phyloP scores from a whole-genome alignment of 2,329 filamentous ascomycete species.

The Claviceps capensis region DNA sequence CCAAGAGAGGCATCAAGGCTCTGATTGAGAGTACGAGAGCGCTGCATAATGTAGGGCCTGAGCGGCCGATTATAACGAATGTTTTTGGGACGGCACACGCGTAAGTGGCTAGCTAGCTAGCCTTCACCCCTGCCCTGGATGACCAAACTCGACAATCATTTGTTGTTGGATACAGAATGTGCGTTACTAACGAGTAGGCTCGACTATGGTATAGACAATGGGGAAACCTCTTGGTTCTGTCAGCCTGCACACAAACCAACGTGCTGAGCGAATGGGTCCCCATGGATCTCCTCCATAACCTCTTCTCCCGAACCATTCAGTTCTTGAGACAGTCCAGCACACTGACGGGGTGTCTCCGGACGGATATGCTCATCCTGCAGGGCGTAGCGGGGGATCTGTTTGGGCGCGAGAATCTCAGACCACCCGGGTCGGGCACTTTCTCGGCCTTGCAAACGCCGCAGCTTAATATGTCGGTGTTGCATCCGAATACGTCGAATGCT shows the following conservation, averaged over 20 bases:
- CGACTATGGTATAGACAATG: conserved; percentile 58
- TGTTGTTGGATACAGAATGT: not conserved
- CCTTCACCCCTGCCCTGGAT: no score
- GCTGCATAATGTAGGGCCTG: conserved; percentile 51
- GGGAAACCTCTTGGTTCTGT: conserved; percentile 84
- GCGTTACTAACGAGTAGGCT: not conserved
- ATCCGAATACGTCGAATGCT: conserved; percentile 1
- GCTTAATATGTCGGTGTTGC: conserved; percentile 9
- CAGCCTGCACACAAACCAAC: conserved; percentile 61
- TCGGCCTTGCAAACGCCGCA: conserved; percentile 19
- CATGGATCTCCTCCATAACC: conserved; percentile 35
- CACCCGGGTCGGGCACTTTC: conserved; percentile 27
- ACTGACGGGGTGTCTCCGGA: conserved; percentile 59
- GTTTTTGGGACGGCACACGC: conserved; percentile 91
- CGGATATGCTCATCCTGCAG: conserved; percentile 62
- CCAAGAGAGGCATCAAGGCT: conserved; percentile 52
- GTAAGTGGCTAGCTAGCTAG: conserved; percentile 41
- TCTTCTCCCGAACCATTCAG: conserved; percentile 60
- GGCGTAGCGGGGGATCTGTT: conserved; percentile 36
- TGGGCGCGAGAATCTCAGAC: conserved; percentile 13
- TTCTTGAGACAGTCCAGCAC: conserved; percentile 60
- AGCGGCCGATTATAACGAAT: conserved; percentile 79
- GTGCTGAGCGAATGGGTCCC: conserved; percentile 46
- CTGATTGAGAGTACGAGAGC: conserved; percentile 76
- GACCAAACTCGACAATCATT: not conserved